Evolutionary conservation across 1,284 basidiomycete species (phyloP).

Genomic region (Fomitopsis schrenkii): DNA sequence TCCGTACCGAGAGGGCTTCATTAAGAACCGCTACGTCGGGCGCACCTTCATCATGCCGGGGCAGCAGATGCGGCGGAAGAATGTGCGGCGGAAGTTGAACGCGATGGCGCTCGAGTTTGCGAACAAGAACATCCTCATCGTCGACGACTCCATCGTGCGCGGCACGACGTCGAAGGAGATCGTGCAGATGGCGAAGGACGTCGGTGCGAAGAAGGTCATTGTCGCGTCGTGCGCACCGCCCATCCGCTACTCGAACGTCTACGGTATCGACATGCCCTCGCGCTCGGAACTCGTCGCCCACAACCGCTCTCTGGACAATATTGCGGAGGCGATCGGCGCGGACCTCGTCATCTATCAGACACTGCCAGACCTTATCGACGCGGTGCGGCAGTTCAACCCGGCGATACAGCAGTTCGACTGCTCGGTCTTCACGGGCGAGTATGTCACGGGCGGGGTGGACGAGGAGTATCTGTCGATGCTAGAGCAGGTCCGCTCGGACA

Average conservation of each 20-base stretch:
- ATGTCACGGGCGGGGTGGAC: constrained; percentile 95
- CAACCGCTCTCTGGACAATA: constrained; percentile 69
- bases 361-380: constrained; percentile 84
- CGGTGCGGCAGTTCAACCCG: constrained; percentile 88
- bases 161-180: constrained; percentile 99
- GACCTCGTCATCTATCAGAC: constrained; percentile 98
- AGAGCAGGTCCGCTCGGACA: constrained; percentile 82
- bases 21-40: constrained; percentile 99
- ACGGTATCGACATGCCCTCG: constrained; percentile 99
- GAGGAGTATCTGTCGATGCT: constrained; percentile 79
- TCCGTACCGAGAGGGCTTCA: constrained; percentile 97
- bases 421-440: constrained; percentile 97
- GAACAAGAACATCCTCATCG: constrained; percentile 90
- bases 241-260: constrained; percentile 94
- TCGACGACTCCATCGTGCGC: constrained; percentile 98
- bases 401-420: constrained; percentile 85
- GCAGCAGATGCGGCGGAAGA: constrained; percentile 93
- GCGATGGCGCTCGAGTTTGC: constrained; percentile 99
- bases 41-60: constrained; percentile 99
- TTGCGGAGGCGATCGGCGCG: constrained; percentile 87
- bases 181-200: constrained; percentile 99
- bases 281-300: constrained; percentile 92
- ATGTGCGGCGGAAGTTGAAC: constrained; percentile 94
- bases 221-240: constrained; percentile 97
- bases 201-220: constrained; percentile 96